Base-by-base conservation (phyloP, 768 basidiomycete genomes). In the Multifurca ochricompacta region DNA sequence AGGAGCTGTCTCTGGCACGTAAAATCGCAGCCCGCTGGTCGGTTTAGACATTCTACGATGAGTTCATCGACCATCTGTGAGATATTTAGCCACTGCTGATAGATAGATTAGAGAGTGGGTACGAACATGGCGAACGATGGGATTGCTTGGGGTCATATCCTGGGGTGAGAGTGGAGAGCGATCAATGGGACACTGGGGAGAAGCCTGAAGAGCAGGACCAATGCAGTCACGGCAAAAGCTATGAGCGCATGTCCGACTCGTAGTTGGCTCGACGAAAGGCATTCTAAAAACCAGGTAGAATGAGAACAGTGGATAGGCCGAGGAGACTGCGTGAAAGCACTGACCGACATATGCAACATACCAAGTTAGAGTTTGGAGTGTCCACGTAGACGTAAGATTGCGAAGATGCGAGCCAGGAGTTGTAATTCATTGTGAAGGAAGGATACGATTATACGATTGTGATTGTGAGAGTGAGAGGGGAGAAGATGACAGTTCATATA, bases 171-270 rank as follows among this genome's bases (percentile, higher is more conserved):
- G 73, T 0, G 81, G 74, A 13, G 80, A 83, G 19, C 92, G 80
- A 69, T 94, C 91, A 28, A 95, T 81, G 10, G 92, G 92, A 66
- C 92, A 95, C 57, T 83, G 82, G 0, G 77, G 72, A 6, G 82
- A 80, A 55, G 86, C 78, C 11, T 69, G 66, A 3, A 94, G 75
- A 0, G 91, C 87, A 46, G 74, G 73, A n/a, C 71, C 62, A 56
- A 93, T 87, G 64, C 92, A 95, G 28, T 81, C 83, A n/a, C 70
- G 69, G 67, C 92, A 95, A 67, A 94, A 94, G 0, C 90, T 94
- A 65, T 91, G 92, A 55, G 78, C 74, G 62, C 92, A 94, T 7
- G 83, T 80, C 36, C 69, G 76, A 0, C 88, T 83, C 0, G 86
- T 87, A 1, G 76, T 77, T 9, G 91, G 92, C 28, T 90, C 79